These are phyloP conservation scores for Camelina neglecta DNA, from an alignment of 345 rosid species.

Conservation along the genomic window DNA sequence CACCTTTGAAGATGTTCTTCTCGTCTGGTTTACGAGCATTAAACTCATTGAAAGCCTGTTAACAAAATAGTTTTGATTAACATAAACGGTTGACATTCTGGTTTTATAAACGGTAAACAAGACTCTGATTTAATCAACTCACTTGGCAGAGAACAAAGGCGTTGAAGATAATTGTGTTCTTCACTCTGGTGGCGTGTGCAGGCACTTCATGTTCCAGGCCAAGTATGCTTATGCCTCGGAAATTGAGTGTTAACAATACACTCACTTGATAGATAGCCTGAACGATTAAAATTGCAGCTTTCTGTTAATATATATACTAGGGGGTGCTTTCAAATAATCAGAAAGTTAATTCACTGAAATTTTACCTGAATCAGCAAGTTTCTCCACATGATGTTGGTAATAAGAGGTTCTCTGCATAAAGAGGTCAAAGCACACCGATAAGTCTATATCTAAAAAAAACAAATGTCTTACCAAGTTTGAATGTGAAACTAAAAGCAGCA, in stretches of 20 bases:
- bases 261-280: constrained; percentile 86
- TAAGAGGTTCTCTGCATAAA: constrained; percentile 82
- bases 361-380: constrained; percentile 88
- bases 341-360: background rate
- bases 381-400: constrained; percentile 98
- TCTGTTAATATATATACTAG: background rate
- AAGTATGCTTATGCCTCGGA: constrained; percentile 63
- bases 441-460: background rate
- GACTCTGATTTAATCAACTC: constrained; percentile 36
- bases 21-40: constrained; percentile 96
- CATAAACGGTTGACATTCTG: background rate
- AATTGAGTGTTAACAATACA: constrained; percentile 76
- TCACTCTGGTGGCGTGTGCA: constrained; percentile 63
- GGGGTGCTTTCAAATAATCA: background rate
- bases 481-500: background rate
- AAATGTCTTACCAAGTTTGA: background rate
- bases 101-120: background rate
- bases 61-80: background rate
- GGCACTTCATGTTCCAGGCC: constrained; percentile 49
- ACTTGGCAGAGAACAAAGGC: constrained; percentile 94
- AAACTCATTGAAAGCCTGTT: constrained; percentile 88
- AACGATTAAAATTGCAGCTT: background rate
- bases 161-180: constrained; percentile 88
- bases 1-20: constrained; percentile 71
- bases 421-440: background rate